Base-by-base conservation (phyloP, 2,329 filamentous ascomycete species). In the Aspergillus neotritici region DNA sequence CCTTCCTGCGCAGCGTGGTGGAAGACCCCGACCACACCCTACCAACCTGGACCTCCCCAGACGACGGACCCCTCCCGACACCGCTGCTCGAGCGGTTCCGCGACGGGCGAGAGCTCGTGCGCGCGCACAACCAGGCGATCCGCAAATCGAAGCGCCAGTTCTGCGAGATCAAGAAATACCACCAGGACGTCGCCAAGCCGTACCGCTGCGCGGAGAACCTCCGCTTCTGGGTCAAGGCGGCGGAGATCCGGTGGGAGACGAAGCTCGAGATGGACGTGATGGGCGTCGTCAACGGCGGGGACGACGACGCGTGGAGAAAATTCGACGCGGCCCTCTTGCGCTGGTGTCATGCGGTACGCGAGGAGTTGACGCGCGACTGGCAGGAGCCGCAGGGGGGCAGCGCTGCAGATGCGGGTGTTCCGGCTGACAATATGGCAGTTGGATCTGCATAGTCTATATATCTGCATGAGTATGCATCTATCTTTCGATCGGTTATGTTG, bases 131-230 rank as follows among this genome's bases (percentile, higher is more conserved):
- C 63, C 83, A 84, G 11, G 82, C 87, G 0, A 86, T 98, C 28
- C 81, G 82, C 59, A 87, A 87, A 62, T 96, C 90, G 15, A 83
- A 84, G 60, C 79, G 87, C 25, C 86, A 86, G 6, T 97, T 97
- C 62, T 89, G 90, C 40, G 80, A 87, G 50, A 96, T 98, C 61
- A 88, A 87, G 44, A 78, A 79, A 8, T 96, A 85, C 65, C 93
- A 97, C 64, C 83, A 82, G n/a, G 89, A 98, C 65, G 91, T 93
- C 8, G 83, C 82, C 47, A 97, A 97, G 68, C 93, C 93, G 0
- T 98, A 98, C 65, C 84, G 93, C 37, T 84, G 84, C 50, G 88
- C 90, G 3, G 93, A 98, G 56, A 98, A 98, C 64, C 75, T 98
- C 49, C 81, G 89, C 32, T 98, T 86, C 73, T 98, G 93, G 91